Evolutionary conservation across 2,329 filamentous ascomycete species (phyloP), one percentile per base, ranked within the genome.

Genomic region (Rhexocercosporidium sp.): DNA sequence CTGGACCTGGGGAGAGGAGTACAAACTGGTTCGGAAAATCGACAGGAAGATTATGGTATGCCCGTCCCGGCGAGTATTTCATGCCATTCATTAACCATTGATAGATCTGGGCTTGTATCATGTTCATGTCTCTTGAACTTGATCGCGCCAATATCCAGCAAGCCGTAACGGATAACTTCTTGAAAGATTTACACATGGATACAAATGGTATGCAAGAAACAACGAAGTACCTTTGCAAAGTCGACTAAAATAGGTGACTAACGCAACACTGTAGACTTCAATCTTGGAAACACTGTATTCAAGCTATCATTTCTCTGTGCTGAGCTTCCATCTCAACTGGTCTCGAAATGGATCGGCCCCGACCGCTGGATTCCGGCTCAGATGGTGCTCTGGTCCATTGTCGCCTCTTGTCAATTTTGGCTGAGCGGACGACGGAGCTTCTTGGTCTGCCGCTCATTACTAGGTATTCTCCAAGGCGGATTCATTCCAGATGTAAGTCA

Each of bases 51-150:
- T 79, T 49, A 75, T 77, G 74, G 65, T 77, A 54, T 31, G 51
- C 4, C 8, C n/a, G 25, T 20, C 8, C 18, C 8, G 9, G 14
- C 51, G 20, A 6, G 20, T 44, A 1, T 3, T 18, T 18, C 14
- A n/a, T 18, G 16, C 6, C 16, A 44, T 20, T 14, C n/a, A 20
- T 20, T 44, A 16, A 44, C 41, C 41, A n/a, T 44, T 20, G 14
- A 44, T 20, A 54, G 51, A 34, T 54, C 44, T 78, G 75, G 70
- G 68, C 68, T 27, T 88, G 85, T 66, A 69, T 88, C 41, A 88
- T 88, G 77, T 89, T 90, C 75, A 88, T 89, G 70, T 84, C 84
- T 1, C 80, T 90, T 6, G 85, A 90, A 70, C 79, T 90, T 27
- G 87, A 90, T 76, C 81, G 88, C 27, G 83, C 84, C 34, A 90